Evolutionary conservation across 2,329 filamentous ascomycete genomes (phyloP).

Genomic region (Tympanopsis confertula): DNA sequence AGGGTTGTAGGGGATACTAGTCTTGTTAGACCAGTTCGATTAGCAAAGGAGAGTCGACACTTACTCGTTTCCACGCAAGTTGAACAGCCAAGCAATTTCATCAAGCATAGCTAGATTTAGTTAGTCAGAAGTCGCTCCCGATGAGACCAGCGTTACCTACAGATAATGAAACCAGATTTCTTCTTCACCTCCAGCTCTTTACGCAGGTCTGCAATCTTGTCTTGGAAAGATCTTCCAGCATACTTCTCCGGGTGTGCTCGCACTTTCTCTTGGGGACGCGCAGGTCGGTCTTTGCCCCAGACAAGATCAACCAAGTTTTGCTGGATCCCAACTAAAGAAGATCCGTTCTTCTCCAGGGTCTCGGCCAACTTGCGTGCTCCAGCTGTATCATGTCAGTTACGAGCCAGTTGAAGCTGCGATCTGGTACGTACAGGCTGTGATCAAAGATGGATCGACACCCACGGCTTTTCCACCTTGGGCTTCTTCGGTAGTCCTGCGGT

Average conservation of each 20-base stretch:
- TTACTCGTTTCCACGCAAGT: slow-evolving; percentile 74
- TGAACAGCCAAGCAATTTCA: slow-evolving; percentile 97
- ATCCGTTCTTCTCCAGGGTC: slow-evolving; percentile 77
- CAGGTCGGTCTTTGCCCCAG: slow-evolving; percentile 68
- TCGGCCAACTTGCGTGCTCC: slow-evolving; percentile 68
- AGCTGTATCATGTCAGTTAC: slow-evolving; percentile 17
- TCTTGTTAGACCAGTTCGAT: too few species aligned
- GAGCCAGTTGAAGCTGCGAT: neutral
- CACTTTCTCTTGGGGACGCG: slow-evolving; percentile 65
- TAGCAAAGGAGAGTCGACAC: too few species aligned
- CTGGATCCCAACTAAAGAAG: slow-evolving; percentile 61
- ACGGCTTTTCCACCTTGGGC: slow-evolving; percentile 78
- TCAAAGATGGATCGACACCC: slow-evolving; percentile 78
- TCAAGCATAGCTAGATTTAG: slow-evolving; percentile 59
- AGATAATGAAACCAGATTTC: slow-evolving; percentile 75
- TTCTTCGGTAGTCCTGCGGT: slow-evolving; percentile 50
- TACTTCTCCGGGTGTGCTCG: slow-evolving; percentile 61
- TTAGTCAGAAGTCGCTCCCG: slow-evolving; percentile 1
- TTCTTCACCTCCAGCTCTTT: slow-evolving; percentile 88
- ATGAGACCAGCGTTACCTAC: slow-evolving; percentile 15
- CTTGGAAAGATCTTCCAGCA: slow-evolving; percentile 69
- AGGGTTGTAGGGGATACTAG: slow-evolving; percentile 78
- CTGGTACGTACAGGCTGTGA: slow-evolving; percentile 51
- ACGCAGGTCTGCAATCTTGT: slow-evolving; percentile 77
- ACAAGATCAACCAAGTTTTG: slow-evolving; percentile 82